Evolutionary conservation across 2,329 filamentous ascomycete genomes (phyloP), one percentile per base, ranked within the genome.

Genomic region (Dactylonectria estremocensis): DNA sequence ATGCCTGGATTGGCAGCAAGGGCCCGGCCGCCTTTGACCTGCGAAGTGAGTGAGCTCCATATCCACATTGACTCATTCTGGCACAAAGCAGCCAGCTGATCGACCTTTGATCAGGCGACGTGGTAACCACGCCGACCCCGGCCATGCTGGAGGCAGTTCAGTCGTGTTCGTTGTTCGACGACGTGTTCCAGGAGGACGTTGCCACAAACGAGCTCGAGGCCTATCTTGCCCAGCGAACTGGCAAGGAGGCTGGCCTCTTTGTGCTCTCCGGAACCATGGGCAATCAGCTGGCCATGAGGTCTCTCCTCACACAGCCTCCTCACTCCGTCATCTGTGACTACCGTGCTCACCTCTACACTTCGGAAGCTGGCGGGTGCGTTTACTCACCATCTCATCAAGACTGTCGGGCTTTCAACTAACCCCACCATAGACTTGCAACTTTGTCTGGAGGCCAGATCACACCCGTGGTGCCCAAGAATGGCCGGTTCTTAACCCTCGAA

Each of bases 221-320:
- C 52, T 91, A 93, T 78, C 87, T 97, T 50, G 93, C 94, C 18
- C 78, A 87, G 35, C 86, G 97, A 3, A 89, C 93, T 1, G 90
- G 90, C 72, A 95, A 97, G 74, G 91, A 95, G 75, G 90, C 90
- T 8, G 92, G 89, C 0, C 85, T 98, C 5, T 91, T 97, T 61
- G 93, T 97, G 62, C 86, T 97, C 66, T 96, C 93, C 0, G 95
- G 95, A 3, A 97, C 95, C 5, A 97, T 97, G 95, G 95, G 94
- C 46, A 98, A 98, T 82, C 95, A 97, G 79, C 85, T 98, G 18
- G 91, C 92, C 0, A 86, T 97, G 48, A 90, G 95, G 45, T 88
- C 93, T 1, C 92, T 96, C 66, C 86, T 98, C 14, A 88, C 85
- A 1, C 92, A 93, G 67, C 95, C 95, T 14, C 95, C 95, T 0